Base-by-base conservation (phyloP, 257 asterid genomes). In the Prunella vulgaris region DNA sequence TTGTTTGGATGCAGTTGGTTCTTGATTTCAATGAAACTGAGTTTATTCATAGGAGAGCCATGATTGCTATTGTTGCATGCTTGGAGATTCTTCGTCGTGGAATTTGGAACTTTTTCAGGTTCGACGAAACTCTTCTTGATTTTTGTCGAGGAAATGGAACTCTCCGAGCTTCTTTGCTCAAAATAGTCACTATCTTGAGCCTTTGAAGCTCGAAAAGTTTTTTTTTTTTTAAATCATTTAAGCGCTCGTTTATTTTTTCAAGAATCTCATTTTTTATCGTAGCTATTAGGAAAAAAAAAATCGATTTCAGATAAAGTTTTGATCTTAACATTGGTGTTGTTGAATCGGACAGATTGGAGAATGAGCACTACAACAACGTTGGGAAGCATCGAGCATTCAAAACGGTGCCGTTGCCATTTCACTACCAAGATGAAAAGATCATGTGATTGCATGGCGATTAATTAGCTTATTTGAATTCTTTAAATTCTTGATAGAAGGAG, bases 51-150 rank as follows among this genome's bases (percentile, higher is more conserved):
- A 33, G 7, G 73, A 82, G 30, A 52, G 96, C 87, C 58, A 66
- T 83, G 73, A 8, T 76, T 71, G 92, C 95, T 0, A 5, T 90
- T 5, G 79, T 90, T 20, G 97, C 95, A 28, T 77, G 86, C 82
- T 68, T 92, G 70, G 98, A 92, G 81, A 92, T 90, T 21, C 69
- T 90, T 35, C 93, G 98, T 4, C 95, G 97, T 3, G 89, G 96
- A 53, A 85, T 90, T 18, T 92, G 98, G 96, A 92, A 92, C 72
- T 92, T 90, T 76, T 92, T 90, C 88, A 92, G 98, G 98, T 91
- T 24, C 13, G 66, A 52, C 68, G 7, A 44, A 5, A 48, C 24
- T 17, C 4, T 38, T 38, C 5, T 10, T 38, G 13, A 10, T 37
- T 8, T 9, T 37, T 37, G 40, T 33, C 7, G 40, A 5, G 40